Evolutionary conservation across 2,329 filamentous ascomycete genomes (phyloP), one percentile per base, ranked within the genome.

Genomic region (Xylaria sp.): DNA sequence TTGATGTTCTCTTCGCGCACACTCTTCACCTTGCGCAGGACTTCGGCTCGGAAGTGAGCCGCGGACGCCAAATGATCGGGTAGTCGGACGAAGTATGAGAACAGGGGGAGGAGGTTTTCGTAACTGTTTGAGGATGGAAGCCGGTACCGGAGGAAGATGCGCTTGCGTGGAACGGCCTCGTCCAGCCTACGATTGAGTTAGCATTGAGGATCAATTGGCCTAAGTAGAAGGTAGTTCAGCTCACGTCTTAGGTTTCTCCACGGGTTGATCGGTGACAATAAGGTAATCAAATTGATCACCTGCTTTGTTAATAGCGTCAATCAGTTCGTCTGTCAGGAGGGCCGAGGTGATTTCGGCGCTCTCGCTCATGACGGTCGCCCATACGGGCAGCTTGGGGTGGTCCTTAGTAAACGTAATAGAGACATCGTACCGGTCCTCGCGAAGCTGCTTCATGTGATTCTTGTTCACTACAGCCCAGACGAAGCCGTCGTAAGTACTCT

Each of bases 381-480:
- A 99, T 66, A 84, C 79, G 33, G 95, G 94, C 33, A 99, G 87
- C 82, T 96, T 97, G 57, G 90, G 75, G 78, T 93, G 87, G 73
- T 99, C 95, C 84, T 96, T 97, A 74, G 94, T 97, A 67, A 88
- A 88, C 41, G 95, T 97, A 69, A 99, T 85, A 54, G 92, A 96
- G 56, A 97, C 82, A 75, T 99, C 95, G 79, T 97, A 99, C 70
- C 95, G 91, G 66, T 97, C 92, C 48, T 97, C 91, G 64, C 95
- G 90, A 70, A 97, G 85, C 71, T 87, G 83, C 81, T 91, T 92
- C 94, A 99, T 98, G 75, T 85, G 80, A 71, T 93, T 89, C 86
- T 99, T 99, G 85, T 98, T 92, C 65, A 98, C 93, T 68, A 99
- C 78, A 51, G 93, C 94, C 86, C 91, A 98, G 67, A 99, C 94